phyloP scores from a whole-genome alignment of 2,329 filamentous ascomycete genomes.

The Pestalotiopsis sp. region DNA sequence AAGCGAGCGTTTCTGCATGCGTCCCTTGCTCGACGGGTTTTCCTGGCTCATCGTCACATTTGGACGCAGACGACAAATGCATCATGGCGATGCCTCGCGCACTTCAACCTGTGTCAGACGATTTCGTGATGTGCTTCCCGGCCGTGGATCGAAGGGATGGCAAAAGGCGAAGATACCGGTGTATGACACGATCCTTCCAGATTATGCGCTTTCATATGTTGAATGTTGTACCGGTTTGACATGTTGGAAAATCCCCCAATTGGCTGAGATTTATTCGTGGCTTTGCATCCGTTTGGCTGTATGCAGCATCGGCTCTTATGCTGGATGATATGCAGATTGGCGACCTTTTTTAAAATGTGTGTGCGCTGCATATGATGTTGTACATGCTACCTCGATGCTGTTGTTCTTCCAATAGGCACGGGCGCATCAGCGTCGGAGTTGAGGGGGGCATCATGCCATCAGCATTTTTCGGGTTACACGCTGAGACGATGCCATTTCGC shows the following conservation, averaged over 20 bases:
- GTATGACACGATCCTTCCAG: not conserved
- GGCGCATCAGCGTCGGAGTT: not conserved
- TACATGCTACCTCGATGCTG: not conserved
- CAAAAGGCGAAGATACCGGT: not conserved
- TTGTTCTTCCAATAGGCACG: not conserved
- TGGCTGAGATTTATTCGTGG: not conserved
- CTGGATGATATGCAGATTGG: constrained; percentile 3
- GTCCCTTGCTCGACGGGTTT: not conserved
- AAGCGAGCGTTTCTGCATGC: not conserved
- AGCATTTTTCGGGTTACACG: not conserved
- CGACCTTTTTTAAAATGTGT: not conserved
- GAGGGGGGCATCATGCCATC: not conserved
- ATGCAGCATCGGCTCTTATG: not conserved
- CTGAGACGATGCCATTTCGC: not conserved
- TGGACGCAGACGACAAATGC: not conserved
- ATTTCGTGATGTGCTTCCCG: not conserved
- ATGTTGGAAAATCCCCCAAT: not conserved
- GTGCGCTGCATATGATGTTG: not conserved
- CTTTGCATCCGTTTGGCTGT: constrained; percentile 4
- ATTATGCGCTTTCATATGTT: not conserved
- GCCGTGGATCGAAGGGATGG: too few relatives aligned
- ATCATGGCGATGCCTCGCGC: not conserved
- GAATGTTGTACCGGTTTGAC: not conserved
- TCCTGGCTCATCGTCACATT: not conserved
- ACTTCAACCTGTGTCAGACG: not conserved